Base-by-base conservation (phyloP, 2,329 filamentous ascomycete genomes). In the Phoma sp. region DNA sequence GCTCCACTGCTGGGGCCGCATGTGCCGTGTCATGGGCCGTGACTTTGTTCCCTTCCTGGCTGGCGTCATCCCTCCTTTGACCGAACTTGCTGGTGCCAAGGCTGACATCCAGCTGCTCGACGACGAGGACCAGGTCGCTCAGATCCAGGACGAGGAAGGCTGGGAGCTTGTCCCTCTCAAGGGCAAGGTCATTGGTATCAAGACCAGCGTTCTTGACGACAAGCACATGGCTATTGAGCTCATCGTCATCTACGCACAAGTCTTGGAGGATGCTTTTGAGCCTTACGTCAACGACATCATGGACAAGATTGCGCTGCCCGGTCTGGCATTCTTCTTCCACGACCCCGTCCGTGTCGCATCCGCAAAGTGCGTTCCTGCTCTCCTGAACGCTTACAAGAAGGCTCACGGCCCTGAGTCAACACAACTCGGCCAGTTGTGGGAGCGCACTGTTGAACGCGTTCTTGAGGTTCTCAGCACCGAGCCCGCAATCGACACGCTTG, bases 211-310 rank as follows among this genome's bases (percentile, higher is more conserved):
- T 9, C 88, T 99, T 75, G 95, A 99, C 68, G 95, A 99, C 78
- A 99, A 99, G 81, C 93, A 98, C 76, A 97, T 96, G 85, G 95
- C 95, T n/a, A 98, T 99, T 61, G 95, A 99, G 77, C 86, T 99
- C 47, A 89, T 99, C 56, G 93, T 96, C 39, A 93, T 99, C 58
- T 99, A 99, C 71, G 93, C 95, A 1, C 92, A 97, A 74, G 93
- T 96, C 21, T 84, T 99, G n/a, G 92, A 97, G 73, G 92, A 84
- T 18, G 86, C 90, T 25, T 99, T 99, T 72, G 92, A 95, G 47
- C 91, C 91, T 1, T 98, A 96, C 63, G 93, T 96, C 46, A 83
- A 88, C 37, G 89, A 96, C 56, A 96, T 96, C 53, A 95, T 98
- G 90, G 92, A 96, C 75, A 95, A 95, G 78, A 96, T 99, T 71